Percentiles rank a stretch among this genome's conserved stretches.
Conservation (phyloP, 495 filamentous ascomycete species). For the Gamarada debralockiae region DNA sequence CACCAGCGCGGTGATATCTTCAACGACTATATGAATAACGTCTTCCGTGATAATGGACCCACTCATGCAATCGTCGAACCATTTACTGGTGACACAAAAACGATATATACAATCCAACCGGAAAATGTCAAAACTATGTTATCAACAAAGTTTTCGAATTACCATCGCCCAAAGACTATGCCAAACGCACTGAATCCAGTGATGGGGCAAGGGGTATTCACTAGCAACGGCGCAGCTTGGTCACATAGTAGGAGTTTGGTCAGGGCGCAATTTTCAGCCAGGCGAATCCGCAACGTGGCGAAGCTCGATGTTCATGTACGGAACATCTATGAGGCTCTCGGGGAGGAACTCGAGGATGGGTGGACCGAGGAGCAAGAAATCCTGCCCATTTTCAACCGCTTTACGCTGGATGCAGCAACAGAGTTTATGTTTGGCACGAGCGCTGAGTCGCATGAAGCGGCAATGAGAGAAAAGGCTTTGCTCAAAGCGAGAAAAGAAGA, state of each 20-base stretch:
- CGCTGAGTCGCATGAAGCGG: not conserved
- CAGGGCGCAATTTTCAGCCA: not conserved
- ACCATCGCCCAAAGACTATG: not conserved
- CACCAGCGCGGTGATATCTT: not conserved
- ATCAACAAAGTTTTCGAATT: not conserved
- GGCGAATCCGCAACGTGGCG: not conserved
- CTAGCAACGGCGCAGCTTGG: not conserved
- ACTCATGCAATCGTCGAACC: not conserved
- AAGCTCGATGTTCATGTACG: not conserved
- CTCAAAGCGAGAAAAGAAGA: not conserved
- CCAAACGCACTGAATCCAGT: not conserved
- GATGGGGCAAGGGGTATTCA: not conserved
- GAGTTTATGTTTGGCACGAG: not conserved
- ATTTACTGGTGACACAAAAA: not conserved
- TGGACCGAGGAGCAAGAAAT: not conserved
- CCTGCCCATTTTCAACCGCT: not conserved
- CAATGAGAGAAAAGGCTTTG: not conserved
- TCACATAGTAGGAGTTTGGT: not conserved
- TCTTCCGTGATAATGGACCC: not conserved
- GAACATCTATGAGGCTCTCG: not conserved
- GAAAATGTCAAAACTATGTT: not conserved
- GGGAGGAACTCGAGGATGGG: not conserved
- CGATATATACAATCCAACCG: not conserved
- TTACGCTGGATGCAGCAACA: not conserved
- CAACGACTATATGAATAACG: not conserved